Percentiles rank a stretch among this genome's conserved stretches.
These are phyloP conservation scores for Cubamyces sp. DNA, from an alignment of 768 basidiomycete species.

Conservation along the genomic window DNA sequence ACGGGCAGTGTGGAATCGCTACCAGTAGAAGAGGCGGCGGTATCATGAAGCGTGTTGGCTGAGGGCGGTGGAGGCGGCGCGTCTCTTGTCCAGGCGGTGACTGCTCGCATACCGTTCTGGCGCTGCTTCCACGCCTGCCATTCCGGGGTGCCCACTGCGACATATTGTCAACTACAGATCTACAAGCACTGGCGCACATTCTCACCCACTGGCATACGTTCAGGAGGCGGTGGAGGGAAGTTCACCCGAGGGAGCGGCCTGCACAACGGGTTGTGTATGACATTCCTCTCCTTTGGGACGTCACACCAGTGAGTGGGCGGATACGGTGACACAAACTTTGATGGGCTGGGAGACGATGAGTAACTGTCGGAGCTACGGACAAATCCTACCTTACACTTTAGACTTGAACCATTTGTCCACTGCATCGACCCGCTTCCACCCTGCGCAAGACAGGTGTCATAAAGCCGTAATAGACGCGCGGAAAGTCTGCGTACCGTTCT, in stretches of 20 bases:
- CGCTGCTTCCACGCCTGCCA: constrained; percentile 25
- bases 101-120: not conserved
- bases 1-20: not conserved
- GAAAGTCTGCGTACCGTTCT: constrained; percentile 42
- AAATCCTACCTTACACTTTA: constrained; percentile 13
- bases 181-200: not conserved
- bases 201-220: constrained; percentile 39
- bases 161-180: not conserved
- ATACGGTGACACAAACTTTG: constrained; percentile 44
- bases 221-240: constrained; percentile 34
- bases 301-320: constrained; percentile 44
- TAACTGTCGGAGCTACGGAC: not conserved
- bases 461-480: no score
- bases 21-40: not conserved
- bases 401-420: constrained; percentile 47
- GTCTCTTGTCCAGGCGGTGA: constrained; percentile 5
- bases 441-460: constrained; percentile 29
- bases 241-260: constrained; percentile 45
- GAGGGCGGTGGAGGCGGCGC: not conserved
- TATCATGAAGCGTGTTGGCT: not conserved
- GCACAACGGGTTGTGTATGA: constrained; percentile 44
- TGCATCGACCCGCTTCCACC: constrained; percentile 52
- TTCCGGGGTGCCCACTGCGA: constrained; percentile 23
- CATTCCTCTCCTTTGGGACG: constrained; percentile 41
- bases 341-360: constrained; percentile 1